Conservation (phyloP, 148 eudicot species). For the Nepenthes gracilis region DNA sequence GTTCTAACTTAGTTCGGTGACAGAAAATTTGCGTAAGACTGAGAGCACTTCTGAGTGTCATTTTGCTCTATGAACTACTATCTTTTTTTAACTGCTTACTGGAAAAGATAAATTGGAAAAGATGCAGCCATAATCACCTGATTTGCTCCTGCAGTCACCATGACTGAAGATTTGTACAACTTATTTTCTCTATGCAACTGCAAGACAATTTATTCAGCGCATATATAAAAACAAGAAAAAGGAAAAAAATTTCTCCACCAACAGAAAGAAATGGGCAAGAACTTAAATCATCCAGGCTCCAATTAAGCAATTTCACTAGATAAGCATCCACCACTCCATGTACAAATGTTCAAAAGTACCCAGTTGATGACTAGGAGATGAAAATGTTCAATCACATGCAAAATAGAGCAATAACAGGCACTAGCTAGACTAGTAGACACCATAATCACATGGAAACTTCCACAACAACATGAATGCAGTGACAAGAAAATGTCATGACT, state of each 20-base stretch:
- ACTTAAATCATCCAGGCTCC: too few relatives aligned
- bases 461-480: too few relatives aligned
- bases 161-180: constrained; percentile 64
- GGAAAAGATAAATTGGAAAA: neutral
- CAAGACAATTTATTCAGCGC: constrained; percentile 2
- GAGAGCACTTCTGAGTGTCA: neutral
- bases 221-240: too few relatives aligned
- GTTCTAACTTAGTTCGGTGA: too few relatives aligned
- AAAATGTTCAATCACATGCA: neutral
- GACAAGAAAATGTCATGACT: too few relatives aligned
- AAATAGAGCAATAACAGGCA: neutral
- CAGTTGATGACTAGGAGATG: neutral
- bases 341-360: too few relatives aligned
- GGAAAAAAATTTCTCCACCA: too few relatives aligned
- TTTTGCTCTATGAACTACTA: neutral
- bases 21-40: neutral
- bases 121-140: constrained; percentile 44
- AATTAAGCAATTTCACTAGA: too few relatives aligned
- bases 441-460: too few relatives aligned
- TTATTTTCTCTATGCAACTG: constrained; percentile 72
- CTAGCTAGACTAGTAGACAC: neutral
- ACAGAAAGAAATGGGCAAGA: too few relatives aligned
- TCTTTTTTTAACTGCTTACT: neutral
- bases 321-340: too few relatives aligned
- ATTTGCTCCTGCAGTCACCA: constrained; percentile 99